Evolutionary conservation across 352 stramenopile species (phyloP), one percentile per base, ranked within the genome.

Genomic region (Globisporangium nunn): DNA sequence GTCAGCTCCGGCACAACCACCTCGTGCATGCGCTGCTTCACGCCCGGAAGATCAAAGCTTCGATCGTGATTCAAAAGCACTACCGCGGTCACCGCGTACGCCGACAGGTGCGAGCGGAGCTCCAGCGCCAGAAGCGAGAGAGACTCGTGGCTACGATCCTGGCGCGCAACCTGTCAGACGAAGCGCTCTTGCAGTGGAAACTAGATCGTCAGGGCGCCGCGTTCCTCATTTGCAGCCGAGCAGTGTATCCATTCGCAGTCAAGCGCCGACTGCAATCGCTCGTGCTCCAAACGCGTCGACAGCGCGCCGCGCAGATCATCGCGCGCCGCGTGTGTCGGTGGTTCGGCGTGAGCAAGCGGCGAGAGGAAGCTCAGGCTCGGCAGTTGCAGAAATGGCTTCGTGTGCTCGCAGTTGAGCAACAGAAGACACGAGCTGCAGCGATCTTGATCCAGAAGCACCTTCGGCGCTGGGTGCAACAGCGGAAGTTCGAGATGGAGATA

Each of bases 381-480:
- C 54, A 67, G 45, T 48, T 67, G 2, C n/a, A 54, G 15, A 61
- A 70, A 35, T 79, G 68, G 67, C 50, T 73, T 11, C 40, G 18
- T 35, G 17, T 70, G 18, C 47, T 77, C 0, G 58, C 62, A 29
- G 52, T 54, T 14, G 66, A 81, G 40, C 63, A 72, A 33, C 12
- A 58, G 7, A 54, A 52, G 1, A 60, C 54, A 4, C 48, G 47
- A n/a, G 10, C 29, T 17, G 69, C 68, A 0, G 69, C 71, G 4
- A 17, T 79, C 6, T 15, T 62, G 4, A 79, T 88, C 35, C 78
- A 88, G 29, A 79, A 73, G 45, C 59, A 83, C 6, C 54, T 84
- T 10, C 62, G 61, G 1, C 56, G 74, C 3, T 88, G 76, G 74
- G 60, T 77, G 10, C 62, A 73, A 28, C 74, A 81, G 51, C 68